Evolutionary conservation across 1,284 basidiomycete genomes (phyloP).

Genomic region (Malassezia japonica): DNA sequence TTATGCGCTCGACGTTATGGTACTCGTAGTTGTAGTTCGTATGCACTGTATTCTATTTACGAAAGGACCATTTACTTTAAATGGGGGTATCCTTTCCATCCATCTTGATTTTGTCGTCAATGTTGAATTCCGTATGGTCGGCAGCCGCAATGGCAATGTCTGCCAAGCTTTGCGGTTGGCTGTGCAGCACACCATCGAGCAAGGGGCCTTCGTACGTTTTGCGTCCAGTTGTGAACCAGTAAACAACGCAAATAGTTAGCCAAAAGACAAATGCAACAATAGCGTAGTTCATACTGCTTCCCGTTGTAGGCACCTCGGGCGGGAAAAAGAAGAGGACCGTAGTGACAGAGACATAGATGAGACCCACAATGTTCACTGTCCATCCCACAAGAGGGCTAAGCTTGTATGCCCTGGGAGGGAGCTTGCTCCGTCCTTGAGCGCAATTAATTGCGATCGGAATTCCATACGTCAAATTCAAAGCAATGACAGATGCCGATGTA

Average conservation of each 20-base stretch:
- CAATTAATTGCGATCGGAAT: slow-evolving; percentile 45
- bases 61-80: too few relatives aligned
- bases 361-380: slow-evolving; percentile 47
- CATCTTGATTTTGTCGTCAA: too few relatives aligned
- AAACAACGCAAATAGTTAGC: slow-evolving; percentile 17
- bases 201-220: slow-evolving; percentile 27
- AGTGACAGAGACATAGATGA: slow-evolving; percentile 50
- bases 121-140: not conserved
- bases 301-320: slow-evolving; percentile 49
- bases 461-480: slow-evolving; percentile 51
- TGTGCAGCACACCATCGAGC: not conserved
- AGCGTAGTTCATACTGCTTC: slow-evolving; percentile 51
- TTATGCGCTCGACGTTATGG: too few relatives aligned
- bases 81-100: too few relatives aligned
- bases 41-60: too few relatives aligned
- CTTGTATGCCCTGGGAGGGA: not conserved
- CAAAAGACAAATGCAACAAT: slow-evolving; percentile 40
- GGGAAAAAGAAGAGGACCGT: slow-evolving; percentile 54
- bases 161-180: too few relatives aligned
- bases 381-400: not conserved
- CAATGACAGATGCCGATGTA: slow-evolving; percentile 50
- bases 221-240: slow-evolving; percentile 24
- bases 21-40: too few relatives aligned
- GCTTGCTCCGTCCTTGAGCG: slow-evolving; percentile 3
- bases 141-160: not conserved